Evolutionary conservation across 192 early-diverging fungal species (phyloP).

Genomic region (Chytriomyces sp.): DNA sequence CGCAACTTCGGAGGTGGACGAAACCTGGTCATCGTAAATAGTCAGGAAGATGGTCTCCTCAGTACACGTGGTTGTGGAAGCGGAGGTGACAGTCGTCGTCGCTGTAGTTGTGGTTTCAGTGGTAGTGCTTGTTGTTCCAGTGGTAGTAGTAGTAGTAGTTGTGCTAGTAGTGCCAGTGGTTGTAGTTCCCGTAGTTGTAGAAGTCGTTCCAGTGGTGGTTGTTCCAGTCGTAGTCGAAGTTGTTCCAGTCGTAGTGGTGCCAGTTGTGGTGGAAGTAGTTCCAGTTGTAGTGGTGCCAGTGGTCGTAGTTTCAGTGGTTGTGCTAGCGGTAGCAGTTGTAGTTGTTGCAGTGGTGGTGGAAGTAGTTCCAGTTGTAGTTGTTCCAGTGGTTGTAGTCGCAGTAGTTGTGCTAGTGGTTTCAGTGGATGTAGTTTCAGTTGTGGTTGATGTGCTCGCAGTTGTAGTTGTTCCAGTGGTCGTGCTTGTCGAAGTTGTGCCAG

Average conservation of each 20-base stretch:
- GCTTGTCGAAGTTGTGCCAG: conserved; percentile 4
- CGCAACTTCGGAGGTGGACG: not conserved
- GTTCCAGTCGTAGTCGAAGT: not conserved
- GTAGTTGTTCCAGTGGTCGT: not conserved
- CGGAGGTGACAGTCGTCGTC: not conserved
- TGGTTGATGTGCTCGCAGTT: not conserved
- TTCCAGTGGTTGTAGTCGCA: not conserved
- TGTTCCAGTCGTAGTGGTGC: not conserved
- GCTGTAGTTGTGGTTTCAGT: not conserved
- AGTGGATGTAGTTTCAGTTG: not conserved
- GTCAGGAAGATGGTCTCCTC: too few relatives aligned
- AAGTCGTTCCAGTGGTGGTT: not conserved
- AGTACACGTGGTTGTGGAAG: too few relatives aligned
- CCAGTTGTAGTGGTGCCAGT: conserved; percentile 3
- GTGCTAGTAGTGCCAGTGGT: not conserved
- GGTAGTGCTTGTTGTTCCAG: not conserved
- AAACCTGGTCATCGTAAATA: not conserved
- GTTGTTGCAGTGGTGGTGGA: conserved; percentile 7
- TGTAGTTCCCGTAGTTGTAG: not conserved
- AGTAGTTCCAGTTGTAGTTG: conserved; percentile 18
- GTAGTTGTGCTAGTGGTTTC: not conserved
- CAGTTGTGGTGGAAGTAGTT: conserved; percentile 9
- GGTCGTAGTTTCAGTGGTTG: not conserved
- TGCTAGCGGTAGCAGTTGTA: not conserved
- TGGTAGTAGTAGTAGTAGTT: not conserved